Evolutionary conservation across 2,329 filamentous ascomycete species (phyloP).

Genomic region (Grosmannia clavigera): DNA sequence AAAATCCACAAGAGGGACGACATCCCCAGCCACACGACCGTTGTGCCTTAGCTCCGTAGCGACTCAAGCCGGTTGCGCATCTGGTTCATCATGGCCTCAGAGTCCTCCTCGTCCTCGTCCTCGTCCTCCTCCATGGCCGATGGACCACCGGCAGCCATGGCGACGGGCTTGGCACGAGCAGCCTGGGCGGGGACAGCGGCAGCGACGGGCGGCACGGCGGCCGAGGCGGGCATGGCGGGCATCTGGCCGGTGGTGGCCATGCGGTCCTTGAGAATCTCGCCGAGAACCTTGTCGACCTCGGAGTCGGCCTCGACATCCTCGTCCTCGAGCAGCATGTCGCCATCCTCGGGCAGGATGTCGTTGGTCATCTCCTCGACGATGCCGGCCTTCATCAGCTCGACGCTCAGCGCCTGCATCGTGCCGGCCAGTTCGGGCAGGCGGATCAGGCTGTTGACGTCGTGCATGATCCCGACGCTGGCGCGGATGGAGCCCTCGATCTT

Average conservation of each 20-base stretch:
- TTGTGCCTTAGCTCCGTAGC: slow-evolving; percentile 57
- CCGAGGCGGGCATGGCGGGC: slow-evolving; percentile 38
- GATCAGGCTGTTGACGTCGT: slow-evolving; percentile 81
- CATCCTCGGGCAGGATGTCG: slow-evolving; percentile 67
- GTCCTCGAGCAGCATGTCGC: slow-evolving; percentile 53
- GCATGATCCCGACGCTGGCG: slow-evolving; percentile 86
- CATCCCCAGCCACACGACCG: background rate
- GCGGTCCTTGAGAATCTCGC: slow-evolving; percentile 78
- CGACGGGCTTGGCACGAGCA: slow-evolving; percentile 28
- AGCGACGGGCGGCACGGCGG: slow-evolving; percentile 27
- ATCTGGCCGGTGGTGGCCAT: slow-evolving; percentile 51
- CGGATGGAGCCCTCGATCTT: slow-evolving; percentile 92
- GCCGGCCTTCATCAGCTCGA: slow-evolving; percentile 84
- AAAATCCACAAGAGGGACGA: too few relatives aligned
- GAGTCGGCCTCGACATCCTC: slow-evolving; percentile 60
- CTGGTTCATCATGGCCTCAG: slow-evolving; percentile 82
- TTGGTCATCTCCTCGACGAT: slow-evolving; percentile 97
- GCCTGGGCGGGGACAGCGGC: slow-evolving; percentile 36
- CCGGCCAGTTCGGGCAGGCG: slow-evolving; percentile 73
- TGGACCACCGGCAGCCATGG: slow-evolving; percentile 28
- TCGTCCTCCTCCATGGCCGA: slow-evolving; percentile 35
- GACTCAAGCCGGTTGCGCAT: slow-evolving; percentile 90
- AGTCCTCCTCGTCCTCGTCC: slow-evolving; percentile 67
- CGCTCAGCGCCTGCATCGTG: slow-evolving; percentile 79
- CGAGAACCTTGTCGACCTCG: slow-evolving; percentile 87